Percentiles rank a stretch among this genome's conserved stretches.
Conservation (phyloP, 352 stramenopile species). For the Albugo laibachii region DNA sequence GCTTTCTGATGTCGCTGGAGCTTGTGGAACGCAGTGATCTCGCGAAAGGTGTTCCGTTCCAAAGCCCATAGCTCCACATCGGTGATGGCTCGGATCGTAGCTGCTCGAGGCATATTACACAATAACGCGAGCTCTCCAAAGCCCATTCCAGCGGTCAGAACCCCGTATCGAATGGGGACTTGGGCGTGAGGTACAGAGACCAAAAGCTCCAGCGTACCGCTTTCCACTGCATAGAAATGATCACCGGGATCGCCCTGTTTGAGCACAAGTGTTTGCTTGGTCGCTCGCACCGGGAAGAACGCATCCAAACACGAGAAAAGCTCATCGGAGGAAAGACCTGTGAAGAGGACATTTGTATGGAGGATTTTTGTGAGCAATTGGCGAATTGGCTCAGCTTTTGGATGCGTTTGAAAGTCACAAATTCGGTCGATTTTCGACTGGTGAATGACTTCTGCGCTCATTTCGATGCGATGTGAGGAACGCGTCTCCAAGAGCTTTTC, state of each 20-base stretch:
- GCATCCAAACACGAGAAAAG: conserved; percentile 46
- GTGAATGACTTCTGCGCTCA: conserved; percentile 59
- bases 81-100: conserved; percentile 66
- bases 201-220: conserved; percentile 44
- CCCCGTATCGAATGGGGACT: conserved; percentile 45
- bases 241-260: conserved; percentile 50
- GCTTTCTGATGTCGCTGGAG: conserved; percentile 35
- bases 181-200: conserved; percentile 26
- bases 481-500: background rate
- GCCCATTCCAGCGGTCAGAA: conserved; percentile 30
- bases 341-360: conserved; percentile 58
- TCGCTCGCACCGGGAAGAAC: conserved; percentile 36
- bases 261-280: conserved; percentile 27
- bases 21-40: conserved; percentile 59
- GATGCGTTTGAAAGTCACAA: conserved; percentile 25
- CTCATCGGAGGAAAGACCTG: conserved; percentile 30
- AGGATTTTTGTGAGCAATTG: conserved; percentile 39
- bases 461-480: conserved; percentile 27
- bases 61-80: conserved; percentile 47
- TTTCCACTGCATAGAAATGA: conserved; percentile 56
- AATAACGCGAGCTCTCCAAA: conserved; percentile 95
- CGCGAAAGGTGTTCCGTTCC: conserved; percentile 48
- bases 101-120: conserved; percentile 91
- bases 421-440: conserved; percentile 29
- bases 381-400: conserved; percentile 31